Conservation (phyloP, 108 stramenopile species). For the Conticribra guillardii region DNA sequence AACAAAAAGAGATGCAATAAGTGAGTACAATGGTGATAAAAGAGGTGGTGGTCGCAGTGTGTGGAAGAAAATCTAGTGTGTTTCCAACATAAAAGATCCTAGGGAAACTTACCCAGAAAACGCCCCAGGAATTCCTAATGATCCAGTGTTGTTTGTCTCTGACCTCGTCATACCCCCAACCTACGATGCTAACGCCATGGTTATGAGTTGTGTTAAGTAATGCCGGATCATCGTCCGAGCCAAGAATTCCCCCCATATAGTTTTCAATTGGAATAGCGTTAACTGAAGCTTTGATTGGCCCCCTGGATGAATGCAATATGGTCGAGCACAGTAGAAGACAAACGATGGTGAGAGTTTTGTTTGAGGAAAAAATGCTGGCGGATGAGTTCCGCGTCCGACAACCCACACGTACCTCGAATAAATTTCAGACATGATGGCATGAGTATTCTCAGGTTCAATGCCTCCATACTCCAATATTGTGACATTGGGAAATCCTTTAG, state of each 20-base stretch:
- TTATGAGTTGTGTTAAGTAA: constrained; percentile 41
- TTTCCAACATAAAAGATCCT: no score
- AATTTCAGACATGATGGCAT: constrained; percentile 73
- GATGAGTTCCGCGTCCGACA: no score
- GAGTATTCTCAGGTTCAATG: constrained; percentile 43
- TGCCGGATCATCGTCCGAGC: constrained; percentile 46
- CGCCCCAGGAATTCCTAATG: constrained; percentile 75
- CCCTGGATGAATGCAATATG: constrained; percentile 47
- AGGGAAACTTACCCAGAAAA: constrained; percentile 34
- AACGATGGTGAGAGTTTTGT: not conserved
- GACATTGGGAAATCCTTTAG: constrained; percentile 46
- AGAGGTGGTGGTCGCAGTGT: no score
- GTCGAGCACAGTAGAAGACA: no score
- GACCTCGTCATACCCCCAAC: constrained; percentile 69
- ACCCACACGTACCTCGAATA: constrained; percentile 21
- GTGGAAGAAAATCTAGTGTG: no score
- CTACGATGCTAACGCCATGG: constrained; percentile 74
- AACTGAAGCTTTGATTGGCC: constrained; percentile 60
- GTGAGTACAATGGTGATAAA: no score
- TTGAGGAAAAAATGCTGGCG: not conserved
- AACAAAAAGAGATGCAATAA: not conserved
- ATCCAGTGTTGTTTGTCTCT: constrained; percentile 67
- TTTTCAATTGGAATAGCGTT: constrained; percentile 51
- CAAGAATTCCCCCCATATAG: constrained; percentile 64
- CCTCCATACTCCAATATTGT: constrained; percentile 73